Conservation (phyloP, 768 basidiomycete species). For the Naganishia kalamii region DNA sequence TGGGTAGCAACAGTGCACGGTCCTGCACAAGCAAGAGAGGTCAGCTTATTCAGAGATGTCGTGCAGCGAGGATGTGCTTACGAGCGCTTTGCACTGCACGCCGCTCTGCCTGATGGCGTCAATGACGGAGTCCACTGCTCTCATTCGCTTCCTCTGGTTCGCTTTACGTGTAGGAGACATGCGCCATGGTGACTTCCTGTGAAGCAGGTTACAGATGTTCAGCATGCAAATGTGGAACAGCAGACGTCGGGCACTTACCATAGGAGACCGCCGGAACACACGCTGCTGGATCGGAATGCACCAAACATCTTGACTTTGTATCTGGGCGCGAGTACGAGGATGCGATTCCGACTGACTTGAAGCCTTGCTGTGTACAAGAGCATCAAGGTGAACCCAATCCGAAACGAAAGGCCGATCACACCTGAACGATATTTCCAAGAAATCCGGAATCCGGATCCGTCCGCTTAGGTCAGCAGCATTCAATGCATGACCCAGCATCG, state of each 20-base stretch:
- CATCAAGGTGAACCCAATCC: too few relatives aligned
- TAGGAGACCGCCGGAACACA: conserved; percentile 64
- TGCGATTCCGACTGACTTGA: too few relatives aligned
- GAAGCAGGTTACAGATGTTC: conserved; percentile 4
- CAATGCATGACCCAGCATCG: not conserved
- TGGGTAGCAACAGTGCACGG: conserved; percentile 73
- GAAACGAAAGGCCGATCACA: too few relatives aligned
- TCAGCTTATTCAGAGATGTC: not conserved
- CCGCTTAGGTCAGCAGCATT: not conserved
- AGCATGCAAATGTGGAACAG: not conserved
- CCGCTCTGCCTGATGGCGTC: conserved; percentile 78
- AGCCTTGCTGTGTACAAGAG: too few relatives aligned
- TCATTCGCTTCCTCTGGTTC: conserved; percentile 78
- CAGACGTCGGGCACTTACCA: conserved; percentile 55
- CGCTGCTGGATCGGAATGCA: conserved; percentile 57
- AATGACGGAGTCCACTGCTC: conserved; percentile 88
- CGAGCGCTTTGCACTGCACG: conserved; percentile 67
- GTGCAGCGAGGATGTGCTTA: conserved; percentile 48
- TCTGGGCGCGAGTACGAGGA: too few relatives aligned
- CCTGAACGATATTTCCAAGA: too few relatives aligned
- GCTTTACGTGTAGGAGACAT: conserved; percentile 86
- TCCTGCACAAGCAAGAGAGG: conserved; percentile 49
- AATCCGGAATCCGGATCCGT: too few relatives aligned
- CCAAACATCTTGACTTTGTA: conserved; percentile 70
- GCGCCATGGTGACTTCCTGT: conserved; percentile 92